Conservation (phyloP, 2,329 filamentous ascomycete species). For the Lachnellula suecica region DNA sequence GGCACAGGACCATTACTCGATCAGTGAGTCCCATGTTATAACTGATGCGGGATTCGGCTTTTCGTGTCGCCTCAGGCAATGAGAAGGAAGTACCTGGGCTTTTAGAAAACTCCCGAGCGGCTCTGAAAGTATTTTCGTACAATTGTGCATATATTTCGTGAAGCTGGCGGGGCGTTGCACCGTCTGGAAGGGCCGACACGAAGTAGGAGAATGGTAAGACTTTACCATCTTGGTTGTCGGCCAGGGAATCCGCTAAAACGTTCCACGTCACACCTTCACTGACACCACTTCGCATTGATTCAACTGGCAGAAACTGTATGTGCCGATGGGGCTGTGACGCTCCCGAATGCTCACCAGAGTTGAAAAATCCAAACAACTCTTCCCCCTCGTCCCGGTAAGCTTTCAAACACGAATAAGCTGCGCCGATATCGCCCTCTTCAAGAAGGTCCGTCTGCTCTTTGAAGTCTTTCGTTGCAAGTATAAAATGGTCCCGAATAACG, state of each 20-base stretch:
- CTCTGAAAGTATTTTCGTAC: constrained; percentile 21
- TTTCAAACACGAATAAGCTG: constrained; percentile 60
- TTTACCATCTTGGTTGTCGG: constrained; percentile 11
- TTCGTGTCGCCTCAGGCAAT: background rate
- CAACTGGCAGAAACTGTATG: constrained; percentile 67
- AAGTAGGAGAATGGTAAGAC: constrained; percentile 33
- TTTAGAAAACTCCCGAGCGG: background rate
- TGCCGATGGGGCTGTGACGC: constrained; percentile 73
- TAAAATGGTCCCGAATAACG: constrained; percentile 69
- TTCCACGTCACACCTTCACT: constrained; percentile 41
- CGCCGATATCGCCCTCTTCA: constrained; percentile 58
- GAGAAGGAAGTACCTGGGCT: background rate
- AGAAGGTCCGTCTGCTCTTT: constrained; percentile 65
- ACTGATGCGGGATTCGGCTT: constrained; percentile 48
- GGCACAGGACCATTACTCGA: constrained; percentile 52
- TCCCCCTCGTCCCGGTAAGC: constrained; percentile 45
- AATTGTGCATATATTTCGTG: constrained; percentile 26
- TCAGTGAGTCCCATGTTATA: constrained; percentile 64
- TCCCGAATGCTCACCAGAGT: constrained; percentile 66
- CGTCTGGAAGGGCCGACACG: constrained; percentile 17
- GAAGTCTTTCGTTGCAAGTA: constrained; percentile 64
- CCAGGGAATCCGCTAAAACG: constrained; percentile 45
- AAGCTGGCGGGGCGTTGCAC: constrained; percentile 19
- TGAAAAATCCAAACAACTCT: constrained; percentile 41
- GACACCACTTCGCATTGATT: constrained; percentile 56